Evolutionary conservation across 2,329 filamentous ascomycete species (phyloP).

Genomic region (Dothistroma septosporum): DNA sequence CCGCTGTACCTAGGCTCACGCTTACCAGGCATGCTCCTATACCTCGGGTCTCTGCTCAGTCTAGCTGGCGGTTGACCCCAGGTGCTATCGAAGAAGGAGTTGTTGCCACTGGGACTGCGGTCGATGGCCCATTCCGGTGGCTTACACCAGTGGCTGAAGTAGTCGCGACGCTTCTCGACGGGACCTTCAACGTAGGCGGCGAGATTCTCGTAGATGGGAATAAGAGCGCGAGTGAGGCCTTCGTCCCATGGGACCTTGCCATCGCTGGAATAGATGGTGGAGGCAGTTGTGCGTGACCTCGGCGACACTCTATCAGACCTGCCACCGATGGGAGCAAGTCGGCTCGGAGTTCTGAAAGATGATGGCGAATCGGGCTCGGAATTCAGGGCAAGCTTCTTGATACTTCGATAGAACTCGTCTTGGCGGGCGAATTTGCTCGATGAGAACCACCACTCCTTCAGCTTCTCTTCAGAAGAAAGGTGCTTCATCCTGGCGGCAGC

Average conservation of each 20-base stretch:
- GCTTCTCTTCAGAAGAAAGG: constrained; percentile 33
- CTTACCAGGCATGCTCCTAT: constrained; percentile 26
- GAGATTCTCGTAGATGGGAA: constrained; percentile 43
- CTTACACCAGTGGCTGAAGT: constrained; percentile 40
- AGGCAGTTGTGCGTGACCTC: background rate
- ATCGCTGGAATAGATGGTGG: constrained; percentile 10
- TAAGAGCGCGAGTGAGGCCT: constrained; percentile 35
- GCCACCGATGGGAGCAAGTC: constrained; percentile 2
- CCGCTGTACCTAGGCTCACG: background rate
- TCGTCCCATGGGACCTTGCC: constrained; percentile 5
- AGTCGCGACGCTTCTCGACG: constrained; percentile 33
- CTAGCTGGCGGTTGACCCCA: constrained; percentile 37
- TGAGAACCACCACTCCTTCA: constrained; percentile 41
- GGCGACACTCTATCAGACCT: background rate
- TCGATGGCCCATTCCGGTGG: constrained; percentile 41
- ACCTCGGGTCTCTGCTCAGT: constrained; percentile 37
- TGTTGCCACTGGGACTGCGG: constrained; percentile 34
- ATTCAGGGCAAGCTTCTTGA: constrained; percentile 15
- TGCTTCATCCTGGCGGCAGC: background rate
- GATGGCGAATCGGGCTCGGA: background rate
- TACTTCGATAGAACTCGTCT: constrained; percentile 28
- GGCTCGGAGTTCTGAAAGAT: constrained; percentile 24
- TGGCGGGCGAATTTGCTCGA: constrained; percentile 33
- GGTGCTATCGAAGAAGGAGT: constrained; percentile 40
- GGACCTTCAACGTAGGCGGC: constrained; percentile 39